Base-by-base conservation (phyloP, 163 green algal species). In the Scenedesmus sp. region DNA sequence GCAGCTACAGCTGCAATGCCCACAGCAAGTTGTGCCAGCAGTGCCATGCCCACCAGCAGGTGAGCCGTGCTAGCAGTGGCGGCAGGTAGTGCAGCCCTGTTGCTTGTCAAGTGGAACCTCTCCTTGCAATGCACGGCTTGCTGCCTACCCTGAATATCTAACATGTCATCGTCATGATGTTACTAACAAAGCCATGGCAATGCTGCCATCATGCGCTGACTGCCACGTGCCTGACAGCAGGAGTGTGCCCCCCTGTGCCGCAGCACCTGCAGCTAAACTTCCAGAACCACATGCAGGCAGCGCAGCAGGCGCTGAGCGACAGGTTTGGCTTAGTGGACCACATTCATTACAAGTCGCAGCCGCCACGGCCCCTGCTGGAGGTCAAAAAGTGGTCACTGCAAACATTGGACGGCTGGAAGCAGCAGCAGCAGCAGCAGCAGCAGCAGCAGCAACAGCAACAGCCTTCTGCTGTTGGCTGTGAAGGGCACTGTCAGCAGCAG, bases 171-270 rank as follows among this genome's bases (percentile, higher is more conserved):
- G 34, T 46, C 34, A 46, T 46, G 34, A 46, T 46, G 34, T 18
- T 6, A 18, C 7, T 18, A 76, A 8, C 10, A 73, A 73, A n/a
- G 10, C 12, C 64, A n/a, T 18, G 12, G 20, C 10, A 34, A 9
- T 26, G 66, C 62, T 70, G 62, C 62, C 16, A 76, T 76, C 16
- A 1, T 76, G 66, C 26, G 74, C 52, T 9, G 23, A 6, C 74
- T 82, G 74, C 55, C 8, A 5, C 8, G n/a, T 56, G 26, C 54
- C 20, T 18, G 52, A 13, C 82, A 56, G 67, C 67, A 84, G 86
- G 86, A 16, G 67, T 90, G 13, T 90, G 86, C 67, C 86, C 86
- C 20, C 62, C 85, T 52, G 62, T 90, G 34, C 85, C 85, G 13
- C 16, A 18, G 26, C 67, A 85, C 23, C 67, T 85, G 52, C 85